Evolutionary conservation across 208 protist genomes (phyloP).

Genomic region (Leishmania lainsoni): DNA sequence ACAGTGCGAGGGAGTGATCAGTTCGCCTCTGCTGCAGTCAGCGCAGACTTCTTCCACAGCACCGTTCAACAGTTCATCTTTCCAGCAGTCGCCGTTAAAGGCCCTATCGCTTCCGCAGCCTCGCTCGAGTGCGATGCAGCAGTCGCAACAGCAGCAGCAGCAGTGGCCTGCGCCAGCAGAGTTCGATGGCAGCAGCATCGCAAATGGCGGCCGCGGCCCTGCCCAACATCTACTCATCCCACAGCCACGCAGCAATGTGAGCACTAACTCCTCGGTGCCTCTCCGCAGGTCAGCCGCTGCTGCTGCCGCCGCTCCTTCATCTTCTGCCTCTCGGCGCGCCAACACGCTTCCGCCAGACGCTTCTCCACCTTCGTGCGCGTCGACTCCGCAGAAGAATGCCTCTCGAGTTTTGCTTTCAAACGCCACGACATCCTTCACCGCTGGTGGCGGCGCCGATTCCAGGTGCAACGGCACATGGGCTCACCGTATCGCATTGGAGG

Average conservation of each 20-base stretch:
- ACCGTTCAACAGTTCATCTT: not conserved
- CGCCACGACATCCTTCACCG: constrained; percentile 4
- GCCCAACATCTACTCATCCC: not conserved
- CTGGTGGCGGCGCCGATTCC: not conserved
- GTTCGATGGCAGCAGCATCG: not conserved
- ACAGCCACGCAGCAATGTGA: constrained; percentile 11
- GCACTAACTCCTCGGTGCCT: not conserved
- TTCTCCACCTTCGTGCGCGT: not conserved
- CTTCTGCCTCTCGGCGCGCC: not conserved
- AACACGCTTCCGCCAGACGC: not conserved
- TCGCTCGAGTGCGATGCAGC: not conserved
- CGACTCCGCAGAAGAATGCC: not conserved
- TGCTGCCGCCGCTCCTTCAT: not conserved
- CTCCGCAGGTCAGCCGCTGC: not conserved
- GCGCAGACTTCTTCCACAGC: not conserved
- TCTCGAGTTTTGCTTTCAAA: not conserved
- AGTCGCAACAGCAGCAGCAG: not conserved
- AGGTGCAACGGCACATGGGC: not conserved
- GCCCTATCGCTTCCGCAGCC: not conserved
- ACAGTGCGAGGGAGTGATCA: not conserved
- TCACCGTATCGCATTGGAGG: not conserved
- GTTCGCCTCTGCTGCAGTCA: not conserved
- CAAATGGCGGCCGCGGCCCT: not conserved
- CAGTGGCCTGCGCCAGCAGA: not conserved
- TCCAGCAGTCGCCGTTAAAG: constrained; percentile 1